Evolutionary conservation across 1,284 basidiomycete genomes (phyloP).

Genomic region (Fistulinella cinereoalba): DNA sequence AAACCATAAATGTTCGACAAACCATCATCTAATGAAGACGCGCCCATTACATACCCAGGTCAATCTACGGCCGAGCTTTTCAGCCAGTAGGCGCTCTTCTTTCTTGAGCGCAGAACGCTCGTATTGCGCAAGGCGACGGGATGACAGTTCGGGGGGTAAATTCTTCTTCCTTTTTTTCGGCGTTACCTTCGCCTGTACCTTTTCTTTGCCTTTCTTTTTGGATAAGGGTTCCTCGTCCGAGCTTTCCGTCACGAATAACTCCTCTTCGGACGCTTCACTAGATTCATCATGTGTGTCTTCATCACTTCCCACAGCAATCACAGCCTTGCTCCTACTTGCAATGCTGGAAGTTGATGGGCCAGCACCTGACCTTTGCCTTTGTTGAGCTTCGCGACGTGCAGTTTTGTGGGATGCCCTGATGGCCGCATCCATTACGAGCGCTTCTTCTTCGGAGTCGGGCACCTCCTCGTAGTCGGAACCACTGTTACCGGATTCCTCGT

Average conservation of each 20-base stretch:
- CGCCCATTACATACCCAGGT: conserved; percentile 50
- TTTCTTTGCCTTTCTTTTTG: conserved; percentile 33
- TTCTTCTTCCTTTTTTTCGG: conserved; percentile 14
- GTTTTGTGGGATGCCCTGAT: conserved; percentile 52
- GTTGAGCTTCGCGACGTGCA: conserved; percentile 33
- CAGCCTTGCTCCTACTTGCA: conserved; percentile 30
- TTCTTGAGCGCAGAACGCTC: conserved; percentile 38
- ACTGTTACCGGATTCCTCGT: conserved; percentile 53
- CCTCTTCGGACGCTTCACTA: conserved; percentile 31
- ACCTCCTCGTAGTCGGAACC: conserved; percentile 54
- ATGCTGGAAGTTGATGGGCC: conserved; percentile 38
- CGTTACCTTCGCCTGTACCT: conserved; percentile 35
- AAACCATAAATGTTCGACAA: conserved; percentile 1
- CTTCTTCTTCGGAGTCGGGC: conserved; percentile 40
- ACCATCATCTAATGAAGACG: background rate
- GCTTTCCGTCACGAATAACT: conserved; percentile 16
- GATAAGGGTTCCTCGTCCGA: conserved; percentile 38
- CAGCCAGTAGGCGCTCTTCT: conserved; percentile 50
- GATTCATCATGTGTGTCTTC: conserved; percentile 31
- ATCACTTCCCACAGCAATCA: conserved; percentile 24
- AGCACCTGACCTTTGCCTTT: conserved; percentile 42
- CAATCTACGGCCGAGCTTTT: conserved; percentile 65
- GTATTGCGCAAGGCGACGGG: too few relatives aligned
- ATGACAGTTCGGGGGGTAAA: too few relatives aligned
- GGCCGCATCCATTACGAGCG: conserved; percentile 55